phyloP scores from a whole-genome alignment of 2,329 filamentous ascomycete species.

The Talaromyces sp. region DNA sequence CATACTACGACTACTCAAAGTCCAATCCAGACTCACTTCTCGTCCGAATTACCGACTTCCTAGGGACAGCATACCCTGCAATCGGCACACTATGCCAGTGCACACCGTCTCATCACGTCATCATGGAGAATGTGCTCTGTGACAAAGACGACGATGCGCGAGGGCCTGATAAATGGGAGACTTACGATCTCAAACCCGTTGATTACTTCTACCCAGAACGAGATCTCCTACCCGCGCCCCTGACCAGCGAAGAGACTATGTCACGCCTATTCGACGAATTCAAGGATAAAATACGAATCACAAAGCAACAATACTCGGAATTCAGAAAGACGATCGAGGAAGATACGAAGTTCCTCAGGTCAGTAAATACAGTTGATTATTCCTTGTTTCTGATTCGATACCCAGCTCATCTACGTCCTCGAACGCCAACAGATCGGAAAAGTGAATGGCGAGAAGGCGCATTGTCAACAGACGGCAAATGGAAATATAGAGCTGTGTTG shows the following conservation, averaged over 20 bases:
- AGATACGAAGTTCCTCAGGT: slow-evolving; percentile 62
- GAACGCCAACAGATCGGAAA: slow-evolving; percentile 29
- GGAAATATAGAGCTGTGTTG: slow-evolving; percentile 64
- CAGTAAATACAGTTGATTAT: slow-evolving; percentile 68
- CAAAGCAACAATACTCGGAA: slow-evolving; percentile 52
- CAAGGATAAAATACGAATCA: slow-evolving; percentile 61
- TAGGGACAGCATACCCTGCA: slow-evolving; percentile 54
- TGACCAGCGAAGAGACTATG: slow-evolving; percentile 64
- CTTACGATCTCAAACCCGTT: slow-evolving; percentile 70
- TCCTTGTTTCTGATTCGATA: slow-evolving; percentile 67
- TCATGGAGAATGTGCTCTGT: slow-evolving; percentile 73
- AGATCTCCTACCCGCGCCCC: slow-evolving; percentile 62
- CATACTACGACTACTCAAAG: slow-evolving; percentile 64
- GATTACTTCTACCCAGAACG: slow-evolving; percentile 74
- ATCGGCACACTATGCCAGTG: slow-evolving; percentile 59
- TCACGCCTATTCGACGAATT: slow-evolving; percentile 65
- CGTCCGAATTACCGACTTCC: slow-evolving; percentile 68
- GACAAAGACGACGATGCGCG: slow-evolving; percentile 50
- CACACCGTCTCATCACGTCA: slow-evolving; percentile 67
- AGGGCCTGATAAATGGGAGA: slow-evolving; percentile 58
- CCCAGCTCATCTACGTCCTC: slow-evolving; percentile 39
- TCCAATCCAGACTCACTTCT: slow-evolving; percentile 59
- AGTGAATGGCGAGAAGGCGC: slow-evolving; percentile 61
- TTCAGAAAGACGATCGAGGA: slow-evolving; percentile 55
- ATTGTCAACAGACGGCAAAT: slow-evolving; percentile 59